Conservation (phyloP, 768 basidiomycete genomes). For the Macrolepiota fuliginosa region DNA sequence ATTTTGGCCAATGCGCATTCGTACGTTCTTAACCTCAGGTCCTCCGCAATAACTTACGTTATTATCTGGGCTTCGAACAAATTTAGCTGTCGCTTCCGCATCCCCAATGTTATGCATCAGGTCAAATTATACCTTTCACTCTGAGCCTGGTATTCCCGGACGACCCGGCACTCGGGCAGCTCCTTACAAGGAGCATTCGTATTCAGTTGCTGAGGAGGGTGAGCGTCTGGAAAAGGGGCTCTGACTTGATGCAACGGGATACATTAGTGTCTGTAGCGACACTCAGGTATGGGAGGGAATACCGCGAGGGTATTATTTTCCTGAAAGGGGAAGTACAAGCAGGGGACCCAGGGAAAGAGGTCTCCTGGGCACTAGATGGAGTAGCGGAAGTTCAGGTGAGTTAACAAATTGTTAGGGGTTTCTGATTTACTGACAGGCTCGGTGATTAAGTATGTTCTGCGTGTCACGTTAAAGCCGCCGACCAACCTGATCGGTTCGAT, state of each 20-base stretch:
- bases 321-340: constrained; percentile 32
- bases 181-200: constrained; percentile 30
- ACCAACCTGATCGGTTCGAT: constrained; percentile 25
- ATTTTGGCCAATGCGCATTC: constrained; percentile 21
- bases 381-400: constrained; percentile 29
- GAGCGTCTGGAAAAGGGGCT: constrained; percentile 25
- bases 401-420: background rate
- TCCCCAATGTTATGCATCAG: constrained; percentile 34
- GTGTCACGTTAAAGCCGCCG: constrained; percentile 30
- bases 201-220: constrained; percentile 35
- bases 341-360: constrained; percentile 34
- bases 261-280: constrained; percentile 20
- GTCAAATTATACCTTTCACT: constrained; percentile 36
- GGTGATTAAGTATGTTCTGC: constrained; percentile 35
- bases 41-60: background rate
- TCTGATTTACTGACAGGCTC: background rate
- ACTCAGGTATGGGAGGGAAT: constrained; percentile 26
- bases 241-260: constrained; percentile 27
- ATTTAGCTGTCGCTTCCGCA: constrained; percentile 36
- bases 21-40: constrained; percentile 19
- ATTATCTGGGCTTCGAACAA: background rate
- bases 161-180: constrained; percentile 34
- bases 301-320: constrained; percentile 31
- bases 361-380: constrained; percentile 32
- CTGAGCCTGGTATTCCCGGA: constrained; percentile 32